A percentile compares a stretch with the other conserved stretches of the same genome.
Evolutionary conservation across 2,329 filamentous ascomycete genomes (phyloP).

Genomic region (Pestalotiopsis fici): DNA sequence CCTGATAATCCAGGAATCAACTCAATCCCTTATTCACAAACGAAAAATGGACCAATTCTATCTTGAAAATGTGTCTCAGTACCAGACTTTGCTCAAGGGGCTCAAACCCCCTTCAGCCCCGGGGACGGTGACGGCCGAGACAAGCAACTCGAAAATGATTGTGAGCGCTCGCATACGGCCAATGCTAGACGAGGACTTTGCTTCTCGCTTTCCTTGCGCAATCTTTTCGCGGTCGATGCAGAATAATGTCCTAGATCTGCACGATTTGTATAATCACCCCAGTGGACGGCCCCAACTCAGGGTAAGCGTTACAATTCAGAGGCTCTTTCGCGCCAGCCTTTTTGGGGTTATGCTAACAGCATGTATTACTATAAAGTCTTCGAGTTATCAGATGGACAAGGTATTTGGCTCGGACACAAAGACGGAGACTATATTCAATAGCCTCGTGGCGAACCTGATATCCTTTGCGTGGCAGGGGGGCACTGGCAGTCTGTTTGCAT

Average conservation of each 20-base stretch:
- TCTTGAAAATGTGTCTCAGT: slow-evolving; percentile 29
- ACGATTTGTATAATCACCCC: slow-evolving; percentile 35
- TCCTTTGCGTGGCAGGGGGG: slow-evolving; percentile 47
- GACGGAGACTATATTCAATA: slow-evolving; percentile 41
- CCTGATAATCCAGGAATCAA: background rate
- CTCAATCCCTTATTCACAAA: background rate
- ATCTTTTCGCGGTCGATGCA: slow-evolving; percentile 24
- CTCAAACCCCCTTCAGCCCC: slow-evolving; percentile 22
- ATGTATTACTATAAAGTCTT: slow-evolving; percentile 26
- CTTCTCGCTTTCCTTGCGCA: slow-evolving; percentile 27
- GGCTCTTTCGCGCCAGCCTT: background rate
- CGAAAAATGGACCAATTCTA: slow-evolving; percentile 32
- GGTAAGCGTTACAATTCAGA: slow-evolving; percentile 16
- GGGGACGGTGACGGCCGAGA: slow-evolving; percentile 5
- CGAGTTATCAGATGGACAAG: slow-evolving; percentile 33
- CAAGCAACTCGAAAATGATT: slow-evolving; percentile 27
- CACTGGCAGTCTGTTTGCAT: slow-evolving; percentile 49
- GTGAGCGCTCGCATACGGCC: slow-evolving; percentile 39
- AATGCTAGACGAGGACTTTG: slow-evolving; percentile 33
- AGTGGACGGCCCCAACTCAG: slow-evolving; percentile 31
- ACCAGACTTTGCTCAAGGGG: slow-evolving; percentile 24
- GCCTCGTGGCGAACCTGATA: slow-evolving; percentile 40
- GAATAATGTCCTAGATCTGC: slow-evolving; percentile 32
- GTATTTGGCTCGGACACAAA: slow-evolving; percentile 34
- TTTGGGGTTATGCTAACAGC: background rate